Evolutionary conservation across 257 asterid species (phyloP).

Genomic region (Fraxinus cuspidata): DNA sequence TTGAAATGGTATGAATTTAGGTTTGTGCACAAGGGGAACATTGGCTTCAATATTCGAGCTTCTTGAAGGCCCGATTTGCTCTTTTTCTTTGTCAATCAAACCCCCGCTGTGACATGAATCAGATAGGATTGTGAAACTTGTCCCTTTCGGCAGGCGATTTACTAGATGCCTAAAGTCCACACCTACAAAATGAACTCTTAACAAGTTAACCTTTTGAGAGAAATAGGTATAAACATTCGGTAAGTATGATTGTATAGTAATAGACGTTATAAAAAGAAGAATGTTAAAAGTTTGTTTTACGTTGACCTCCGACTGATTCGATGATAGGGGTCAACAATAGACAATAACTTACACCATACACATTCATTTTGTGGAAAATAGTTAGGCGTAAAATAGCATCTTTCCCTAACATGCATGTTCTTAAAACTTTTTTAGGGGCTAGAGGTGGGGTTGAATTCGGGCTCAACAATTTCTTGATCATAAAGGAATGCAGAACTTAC

Average conservation of each 20-base stretch:
- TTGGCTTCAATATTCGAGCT: background rate
- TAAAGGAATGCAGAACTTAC: slow-evolving; percentile 32
- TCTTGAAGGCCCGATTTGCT: slow-evolving; percentile 70
- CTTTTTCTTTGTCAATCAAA: slow-evolving; percentile 84
- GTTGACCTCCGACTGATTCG: too few species aligned
- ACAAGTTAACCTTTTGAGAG: background rate
- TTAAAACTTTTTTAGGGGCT: too few species aligned
- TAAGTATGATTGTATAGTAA: background rate
- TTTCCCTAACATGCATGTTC: too few species aligned
- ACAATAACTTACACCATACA: too few species aligned
- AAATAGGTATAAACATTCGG: background rate
- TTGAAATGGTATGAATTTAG: slow-evolving; percentile 53
- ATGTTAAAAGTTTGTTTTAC: too few species aligned
- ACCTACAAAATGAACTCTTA: slow-evolving; percentile 38
- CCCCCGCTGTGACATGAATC: slow-evolving; percentile 96
- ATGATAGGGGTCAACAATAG: too few species aligned
- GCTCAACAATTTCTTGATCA: slow-evolving; percentile 5
- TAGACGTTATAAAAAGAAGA: background rate
- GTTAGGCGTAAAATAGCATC: too few species aligned
- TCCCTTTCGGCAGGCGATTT: slow-evolving; percentile 68
- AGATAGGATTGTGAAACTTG: slow-evolving; percentile 74
- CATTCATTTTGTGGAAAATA: too few species aligned
- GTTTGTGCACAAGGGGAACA: slow-evolving; percentile 30
- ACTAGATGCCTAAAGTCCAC: slow-evolving; percentile 75
- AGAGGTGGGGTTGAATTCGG: too few species aligned